Conservation (phyloP, 2,329 filamentous ascomycete species). For the Pseudogymnoascus sp. region DNA sequence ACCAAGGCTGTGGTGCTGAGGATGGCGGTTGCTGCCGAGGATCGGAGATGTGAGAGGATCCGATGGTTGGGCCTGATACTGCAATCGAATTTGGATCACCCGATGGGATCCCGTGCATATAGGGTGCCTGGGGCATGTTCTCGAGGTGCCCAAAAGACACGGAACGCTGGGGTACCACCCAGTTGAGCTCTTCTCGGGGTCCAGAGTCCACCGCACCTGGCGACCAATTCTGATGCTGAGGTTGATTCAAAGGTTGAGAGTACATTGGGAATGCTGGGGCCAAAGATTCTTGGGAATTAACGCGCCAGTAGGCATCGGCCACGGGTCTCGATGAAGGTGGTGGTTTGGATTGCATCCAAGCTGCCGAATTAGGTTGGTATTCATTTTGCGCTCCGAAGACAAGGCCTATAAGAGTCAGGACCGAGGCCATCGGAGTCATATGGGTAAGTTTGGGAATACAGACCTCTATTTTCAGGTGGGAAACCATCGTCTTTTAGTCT, state of each 20-base stretch:
- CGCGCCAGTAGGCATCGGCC: slow-evolving; percentile 42
- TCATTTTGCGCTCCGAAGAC: slow-evolving; percentile 2
- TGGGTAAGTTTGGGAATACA: neutral
- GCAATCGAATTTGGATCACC: neutral
- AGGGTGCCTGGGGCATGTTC: neutral
- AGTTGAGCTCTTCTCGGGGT: slow-evolving; percentile 26
- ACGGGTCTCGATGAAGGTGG: slow-evolving; percentile 36
- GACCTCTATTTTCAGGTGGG: slow-evolving; percentile 29
- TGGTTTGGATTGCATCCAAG: slow-evolving; percentile 41
- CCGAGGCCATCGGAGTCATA: neutral
- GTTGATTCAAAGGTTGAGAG: slow-evolving; percentile 32
- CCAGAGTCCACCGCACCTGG: slow-evolving; percentile 21
- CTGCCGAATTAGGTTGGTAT: slow-evolving; percentile 10
- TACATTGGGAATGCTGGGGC: slow-evolving; percentile 46
- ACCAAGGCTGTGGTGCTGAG: neutral
- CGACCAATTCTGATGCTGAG: slow-evolving; percentile 27
- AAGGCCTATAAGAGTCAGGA: neutral
- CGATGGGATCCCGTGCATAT: slow-evolving; percentile 1
- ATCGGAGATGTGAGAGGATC: neutral
- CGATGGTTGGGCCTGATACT: neutral
- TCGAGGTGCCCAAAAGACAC: slow-evolving; percentile 25
- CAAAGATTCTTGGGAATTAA: slow-evolving; percentile 44
- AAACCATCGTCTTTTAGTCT: slow-evolving; percentile 30
- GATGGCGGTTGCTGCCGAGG: neutral
- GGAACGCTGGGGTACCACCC: slow-evolving; percentile 29